Base-by-base conservation (phyloP, 176 grass and related monocot species). In the Oryza glumipatula region DNA sequence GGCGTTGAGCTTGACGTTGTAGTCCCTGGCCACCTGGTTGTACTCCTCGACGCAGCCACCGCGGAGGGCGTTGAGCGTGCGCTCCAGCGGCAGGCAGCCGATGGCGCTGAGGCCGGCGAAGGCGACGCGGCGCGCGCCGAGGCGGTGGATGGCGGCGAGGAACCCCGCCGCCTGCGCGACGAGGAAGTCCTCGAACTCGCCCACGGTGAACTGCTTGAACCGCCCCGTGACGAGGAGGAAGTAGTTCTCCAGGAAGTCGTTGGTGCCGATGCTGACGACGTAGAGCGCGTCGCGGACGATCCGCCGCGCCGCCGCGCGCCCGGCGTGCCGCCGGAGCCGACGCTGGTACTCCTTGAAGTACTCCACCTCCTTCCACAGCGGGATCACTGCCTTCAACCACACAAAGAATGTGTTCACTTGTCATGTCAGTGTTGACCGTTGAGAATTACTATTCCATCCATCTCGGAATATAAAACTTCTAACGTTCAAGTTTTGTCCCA, bases 191-290 rank as follows among this genome's bases (percentile, higher is more conserved):
- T 86, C 77, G 81, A 80, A 95, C 89, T 90, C 85, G 7, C 2
- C 58, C 1, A 89, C 85, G 19, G 89, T 88, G 84, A 93, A 94
- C 83, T 95, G n/a, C 9, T 68, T 17, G 82, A 91, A 84, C 80
- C 96, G 65, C 2, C 83, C 89, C 0, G 93, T 95, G 0, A 93
- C 80, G 7, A 86, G 9, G 47, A 86, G 70, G 85, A 81, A 98
- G 83, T 98, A 98, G 89, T 98, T 98, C 84, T 95, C 93, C 1
- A 95, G 78, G 79, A 95, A 98, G 80, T 98, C 96, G 49, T 98
- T 98, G 65, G 96, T 95, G 80, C 96, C 96, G 46, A 98, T 41
- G 80, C 96, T 98, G 7, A 98, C 82, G 5, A 98, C 3, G 85
- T 95, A 98, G 11, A 88, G 61, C 4, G 96, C 91, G 39, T 95